phyloP scores from a whole-genome alignment of 345 rosid genomes.

The Citrus glauca region DNA sequence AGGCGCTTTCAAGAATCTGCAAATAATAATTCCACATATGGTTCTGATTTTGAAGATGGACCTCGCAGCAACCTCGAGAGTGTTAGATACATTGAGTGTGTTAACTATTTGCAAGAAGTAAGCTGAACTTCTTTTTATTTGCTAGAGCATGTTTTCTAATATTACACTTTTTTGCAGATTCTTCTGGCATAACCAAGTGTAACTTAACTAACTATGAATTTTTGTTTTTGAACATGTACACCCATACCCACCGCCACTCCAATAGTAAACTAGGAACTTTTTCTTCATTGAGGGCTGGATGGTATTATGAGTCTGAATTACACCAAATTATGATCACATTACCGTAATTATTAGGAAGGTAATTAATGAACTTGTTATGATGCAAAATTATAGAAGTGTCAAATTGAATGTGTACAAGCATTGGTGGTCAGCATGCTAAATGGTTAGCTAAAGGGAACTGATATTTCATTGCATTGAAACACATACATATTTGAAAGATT shows the following conservation, averaged over 20 bases:
- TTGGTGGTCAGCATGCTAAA: neutral
- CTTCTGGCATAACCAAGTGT: neutral
- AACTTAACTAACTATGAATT: neutral
- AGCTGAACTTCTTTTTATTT: slow-evolving; percentile 16
- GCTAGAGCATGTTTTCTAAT: neutral
- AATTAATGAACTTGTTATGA: neutral
- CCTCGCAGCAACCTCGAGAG: slow-evolving; percentile 88
- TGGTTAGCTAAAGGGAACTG: neutral
- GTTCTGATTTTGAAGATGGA: slow-evolving; percentile 63
- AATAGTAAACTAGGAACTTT: neutral
- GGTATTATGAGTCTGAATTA: too few relatives aligned
- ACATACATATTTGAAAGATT: neutral
- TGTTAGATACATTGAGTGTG: slow-evolving; percentile 73
- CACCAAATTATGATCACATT: neutral
- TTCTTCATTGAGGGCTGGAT: too few relatives aligned
- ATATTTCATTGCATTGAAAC: neutral
- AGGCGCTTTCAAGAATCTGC: slow-evolving; percentile 59
- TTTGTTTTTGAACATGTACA: neutral
- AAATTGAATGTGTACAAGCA: neutral
- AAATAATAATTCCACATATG: slow-evolving; percentile 42
- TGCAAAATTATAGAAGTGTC: neutral
- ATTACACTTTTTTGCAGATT: neutral
- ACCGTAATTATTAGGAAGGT: neutral
- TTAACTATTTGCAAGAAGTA: slow-evolving; percentile 85
- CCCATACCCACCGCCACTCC: neutral